phyloP scores from a whole-genome alignment of 2,329 filamentous ascomycete species.

The Pseudocercospora ulei region DNA sequence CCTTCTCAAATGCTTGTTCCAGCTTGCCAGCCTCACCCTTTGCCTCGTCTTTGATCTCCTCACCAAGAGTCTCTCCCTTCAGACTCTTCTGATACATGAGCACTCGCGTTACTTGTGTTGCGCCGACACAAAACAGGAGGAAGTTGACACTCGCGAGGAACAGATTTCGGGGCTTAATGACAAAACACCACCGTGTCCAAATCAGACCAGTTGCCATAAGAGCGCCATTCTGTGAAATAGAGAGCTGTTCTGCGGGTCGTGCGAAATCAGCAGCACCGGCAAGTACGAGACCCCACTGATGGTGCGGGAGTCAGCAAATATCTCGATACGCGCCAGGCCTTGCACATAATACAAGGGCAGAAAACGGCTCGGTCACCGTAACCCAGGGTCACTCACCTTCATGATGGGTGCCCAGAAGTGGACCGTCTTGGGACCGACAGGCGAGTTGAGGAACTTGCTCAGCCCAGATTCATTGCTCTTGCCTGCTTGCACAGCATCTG shows the following conservation, averaged over 20 bases:
- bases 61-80: constrained; percentile 47
- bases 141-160: constrained; percentile 95
- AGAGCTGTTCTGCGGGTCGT: constrained; percentile 85
- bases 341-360: too few relatives aligned
- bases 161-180: constrained; percentile 88
- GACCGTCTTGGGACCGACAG: constrained; percentile 60
- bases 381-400: constrained; percentile 49
- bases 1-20: constrained; percentile 35
- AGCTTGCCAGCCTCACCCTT: constrained; percentile 30
- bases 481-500: constrained; percentile 35
- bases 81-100: constrained; percentile 53
- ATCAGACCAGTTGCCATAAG: constrained; percentile 85
- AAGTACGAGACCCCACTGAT: constrained; percentile 79
- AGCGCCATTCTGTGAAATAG: constrained; percentile 81
- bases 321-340: too few relatives aligned
- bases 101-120: constrained; percentile 73
- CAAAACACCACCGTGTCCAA: constrained; percentile 98
- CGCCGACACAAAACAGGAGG: constrained; percentile 82
- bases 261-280: constrained; percentile 86
- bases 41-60: constrained; percentile 34
- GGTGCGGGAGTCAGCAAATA: constrained; percentile 3
- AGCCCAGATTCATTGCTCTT: constrained; percentile 41
- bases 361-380: too few relatives aligned
- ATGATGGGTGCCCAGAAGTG: constrained; percentile 99
- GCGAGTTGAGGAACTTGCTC: constrained; percentile 55